Percentiles rank a stretch among this genome's conserved stretches.
Evolutionary conservation across 2,329 filamentous ascomycete genomes (phyloP).

Genomic region (Penicillium griseofulvum): DNA sequence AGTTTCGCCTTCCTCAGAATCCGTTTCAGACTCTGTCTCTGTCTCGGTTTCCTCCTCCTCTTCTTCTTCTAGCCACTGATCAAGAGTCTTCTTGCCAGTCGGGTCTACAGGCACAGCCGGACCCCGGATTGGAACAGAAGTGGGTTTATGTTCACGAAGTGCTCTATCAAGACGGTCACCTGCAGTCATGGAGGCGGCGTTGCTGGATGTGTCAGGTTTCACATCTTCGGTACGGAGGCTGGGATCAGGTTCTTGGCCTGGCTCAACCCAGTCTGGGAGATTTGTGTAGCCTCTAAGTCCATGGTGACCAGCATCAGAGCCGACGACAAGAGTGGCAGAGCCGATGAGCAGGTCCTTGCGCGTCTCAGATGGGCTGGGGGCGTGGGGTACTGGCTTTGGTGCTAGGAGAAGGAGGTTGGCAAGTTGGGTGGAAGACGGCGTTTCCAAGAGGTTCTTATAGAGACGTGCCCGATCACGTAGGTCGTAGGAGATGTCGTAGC

Average conservation of each 20-base stretch:
- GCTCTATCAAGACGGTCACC: conserved; percentile 45
- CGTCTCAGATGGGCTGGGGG: conserved; percentile 82
- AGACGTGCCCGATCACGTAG: conserved; percentile 86
- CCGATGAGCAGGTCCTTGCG: conserved; percentile 76
- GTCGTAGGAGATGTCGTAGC: conserved; percentile 94
- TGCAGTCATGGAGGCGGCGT: conserved; percentile 36
- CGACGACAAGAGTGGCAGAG: conserved; percentile 80
- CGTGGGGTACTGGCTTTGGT: conserved; percentile 89
- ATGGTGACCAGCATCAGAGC: conserved; percentile 68
- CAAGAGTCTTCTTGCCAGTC: conserved; percentile 72
- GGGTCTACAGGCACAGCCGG: conserved; percentile 22
- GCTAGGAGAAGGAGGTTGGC: conserved; percentile 87
- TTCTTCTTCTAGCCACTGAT: conserved; percentile 87
- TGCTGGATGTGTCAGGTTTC: conserved; percentile 33
- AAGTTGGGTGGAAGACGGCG: conserved; percentile 73
- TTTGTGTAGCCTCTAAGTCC: conserved; percentile 75
- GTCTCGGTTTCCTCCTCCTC: conserved; percentile 56
- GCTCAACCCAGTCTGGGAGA: conserved; percentile 80
- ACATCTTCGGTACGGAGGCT: conserved; percentile 63
- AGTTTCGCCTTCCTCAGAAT: conserved; percentile 45
- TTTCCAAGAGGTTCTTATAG: conserved; percentile 78
- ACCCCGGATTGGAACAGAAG: conserved; percentile 7
- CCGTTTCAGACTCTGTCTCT: conserved; percentile 53
- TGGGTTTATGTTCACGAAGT: conserved; percentile 42
- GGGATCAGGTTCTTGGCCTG: conserved; percentile 75